Base-by-base conservation (phyloP, 352 stramenopile species). In the Hyaloperonospora brassicae region DNA sequence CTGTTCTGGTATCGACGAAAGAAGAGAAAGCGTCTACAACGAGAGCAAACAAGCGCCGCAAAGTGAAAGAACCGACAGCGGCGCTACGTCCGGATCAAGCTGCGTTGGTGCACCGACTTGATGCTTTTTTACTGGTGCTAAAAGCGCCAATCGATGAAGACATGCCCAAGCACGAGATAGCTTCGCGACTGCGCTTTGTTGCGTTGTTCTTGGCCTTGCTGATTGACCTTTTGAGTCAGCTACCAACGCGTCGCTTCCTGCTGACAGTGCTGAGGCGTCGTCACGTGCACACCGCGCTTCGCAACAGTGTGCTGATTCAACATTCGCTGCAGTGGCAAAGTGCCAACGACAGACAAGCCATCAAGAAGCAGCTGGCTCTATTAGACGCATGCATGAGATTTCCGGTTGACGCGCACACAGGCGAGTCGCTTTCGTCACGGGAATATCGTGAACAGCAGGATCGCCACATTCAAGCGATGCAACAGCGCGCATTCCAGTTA, bases 231-330 rank as follows among this genome's bases (percentile, higher is more conserved):
- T 67, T 97, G 46, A 75, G 59, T 23, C 86, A 96, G 60, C 62
- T 95, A 1, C 79, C 89, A n/a, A 97, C 91, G 21, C 84, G 90
- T n/a, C 82, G 85, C 36, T 95, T 94, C 41, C 60, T 96, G 10
- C 59, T 76, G 38, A 68, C 70, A 12, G 60, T 95, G 38, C 50
- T 96, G 35, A 65, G 82, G 2, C 77, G 87, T 45, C 48, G 62
- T 25, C 87, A 92, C 46, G 48, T 95, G 24, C 38, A 78, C 1
- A 60, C 70, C 14, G 39, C 44, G 9, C 62, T 86, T 21, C 60
- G 63, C 4, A 65, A 65, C 10, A 85, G 76, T 46, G 34, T 50
- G 12, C 46, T 86, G 21, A 44, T 84, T 2, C 60, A 64, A 21
- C 55, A 82, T 21, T 68, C 64, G 23, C 46, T 79, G 9, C 56